phyloP scores from a whole-genome alignment of 2,329 filamentous ascomycete genomes.

The Orbilia quercus region DNA sequence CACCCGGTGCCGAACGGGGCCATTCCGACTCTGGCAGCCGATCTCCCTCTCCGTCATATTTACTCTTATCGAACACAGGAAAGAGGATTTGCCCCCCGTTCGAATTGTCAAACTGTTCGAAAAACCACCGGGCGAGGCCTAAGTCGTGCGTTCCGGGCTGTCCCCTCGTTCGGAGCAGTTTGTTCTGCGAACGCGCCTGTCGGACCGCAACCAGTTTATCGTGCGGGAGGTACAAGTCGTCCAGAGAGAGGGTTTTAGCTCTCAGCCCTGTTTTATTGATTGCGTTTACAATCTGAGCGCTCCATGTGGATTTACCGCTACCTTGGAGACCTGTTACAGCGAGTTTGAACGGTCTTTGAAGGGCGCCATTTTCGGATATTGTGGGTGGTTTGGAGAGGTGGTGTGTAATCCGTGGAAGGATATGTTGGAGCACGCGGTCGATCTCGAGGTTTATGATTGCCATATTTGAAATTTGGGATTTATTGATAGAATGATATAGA shows the following conservation, averaged over 20 bases:
- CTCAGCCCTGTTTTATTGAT: constrained; percentile 71
- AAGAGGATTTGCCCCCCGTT: constrained; percentile 65
- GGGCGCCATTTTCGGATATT: constrained; percentile 13
- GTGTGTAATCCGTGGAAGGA: constrained; percentile 29
- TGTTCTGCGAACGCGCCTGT: constrained; percentile 74
- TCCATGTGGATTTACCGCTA: constrained; percentile 90
- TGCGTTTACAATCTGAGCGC: constrained; percentile 72
- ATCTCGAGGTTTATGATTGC: constrained; percentile 18
- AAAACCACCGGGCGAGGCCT: constrained; percentile 72
- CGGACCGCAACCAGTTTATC: constrained; percentile 75
- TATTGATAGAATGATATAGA: not conserved
- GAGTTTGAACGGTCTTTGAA: constrained; percentile 75
- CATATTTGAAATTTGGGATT: constrained; percentile 27
- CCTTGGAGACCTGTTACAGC: constrained; percentile 93
- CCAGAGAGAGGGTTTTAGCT: constrained; percentile 81
- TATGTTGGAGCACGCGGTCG: constrained; percentile 19
- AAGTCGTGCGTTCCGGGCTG: constrained; percentile 88
- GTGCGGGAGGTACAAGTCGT: constrained; percentile 88
- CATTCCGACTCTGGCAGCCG: constrained; percentile 73
- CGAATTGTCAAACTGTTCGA: constrained; percentile 70
- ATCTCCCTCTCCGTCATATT: constrained; percentile 80
- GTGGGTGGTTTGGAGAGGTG: constrained; percentile 25
- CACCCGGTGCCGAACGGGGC: constrained; percentile 66
- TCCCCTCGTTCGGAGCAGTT: constrained; percentile 81
- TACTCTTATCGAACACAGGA: constrained; percentile 85